These are phyloP conservation scores for Leishmania guyanensis DNA, from an alignment of 208 protist species.

Conservation along the genomic window DNA sequence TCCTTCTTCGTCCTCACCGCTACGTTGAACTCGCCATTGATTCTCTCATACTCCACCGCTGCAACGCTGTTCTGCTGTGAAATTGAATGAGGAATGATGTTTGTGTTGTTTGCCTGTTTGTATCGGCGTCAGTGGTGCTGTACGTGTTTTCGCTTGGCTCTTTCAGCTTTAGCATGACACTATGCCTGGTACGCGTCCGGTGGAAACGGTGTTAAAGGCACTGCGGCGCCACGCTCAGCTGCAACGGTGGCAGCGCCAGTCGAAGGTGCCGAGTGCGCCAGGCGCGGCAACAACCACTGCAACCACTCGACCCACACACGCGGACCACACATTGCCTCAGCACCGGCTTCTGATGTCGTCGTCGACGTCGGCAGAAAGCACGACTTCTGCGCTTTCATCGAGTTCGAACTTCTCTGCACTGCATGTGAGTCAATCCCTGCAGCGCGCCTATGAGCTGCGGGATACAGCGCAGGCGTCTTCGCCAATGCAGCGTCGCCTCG, in stretches of 20 bases:
- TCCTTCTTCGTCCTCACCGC: neutral
- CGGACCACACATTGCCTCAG: neutral
- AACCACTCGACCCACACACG: neutral
- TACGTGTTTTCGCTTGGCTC: neutral
- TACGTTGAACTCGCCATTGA: neutral
- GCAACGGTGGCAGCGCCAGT: constrained; percentile 17
- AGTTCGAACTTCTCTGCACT: no score
- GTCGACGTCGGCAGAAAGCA: neutral
- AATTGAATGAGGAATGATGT: neutral
- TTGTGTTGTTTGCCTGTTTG: neutral
- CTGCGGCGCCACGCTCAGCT: constrained; percentile 48
- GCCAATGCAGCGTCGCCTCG: constrained; percentile 29
- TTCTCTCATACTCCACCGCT: neutral
- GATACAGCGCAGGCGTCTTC: constrained; percentile 14
- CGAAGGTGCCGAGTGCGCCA: neutral
- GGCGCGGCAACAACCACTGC: neutral
- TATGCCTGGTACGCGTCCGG: constrained; percentile 5
- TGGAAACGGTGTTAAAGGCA: constrained; percentile 37
- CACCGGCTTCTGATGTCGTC: neutral
- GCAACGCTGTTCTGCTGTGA: neutral
- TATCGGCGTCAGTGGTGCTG: no score
- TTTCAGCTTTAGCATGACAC: neutral
- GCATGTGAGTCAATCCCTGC: constrained; percentile 5
- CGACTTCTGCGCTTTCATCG: neutral
- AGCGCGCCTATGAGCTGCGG: constrained; percentile 22